Conservation (phyloP, 257 asterid genomes). For the Galeopsis tetrahit region DNA sequence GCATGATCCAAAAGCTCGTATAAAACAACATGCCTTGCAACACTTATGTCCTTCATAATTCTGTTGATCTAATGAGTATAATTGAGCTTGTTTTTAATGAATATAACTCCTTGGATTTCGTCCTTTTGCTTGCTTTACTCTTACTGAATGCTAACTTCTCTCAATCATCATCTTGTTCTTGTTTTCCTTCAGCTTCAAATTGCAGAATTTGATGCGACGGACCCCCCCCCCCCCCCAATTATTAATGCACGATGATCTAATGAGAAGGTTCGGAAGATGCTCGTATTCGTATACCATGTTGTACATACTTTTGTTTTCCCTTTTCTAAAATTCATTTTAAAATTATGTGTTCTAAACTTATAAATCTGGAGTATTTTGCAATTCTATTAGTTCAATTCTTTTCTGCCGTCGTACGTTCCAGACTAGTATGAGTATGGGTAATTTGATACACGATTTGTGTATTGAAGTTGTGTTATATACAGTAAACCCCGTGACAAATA, state of each 20-base stretch:
- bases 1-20: not conserved
- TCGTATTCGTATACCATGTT: not conserved
- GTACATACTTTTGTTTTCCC: not conserved
- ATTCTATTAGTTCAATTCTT: not conserved
- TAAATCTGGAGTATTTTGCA: not conserved
- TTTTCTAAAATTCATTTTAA: not conserved
- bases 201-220: constrained; percentile 65
- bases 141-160: not conserved
- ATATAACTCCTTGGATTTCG: not conserved
- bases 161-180: not conserved
- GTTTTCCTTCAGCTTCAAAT: constrained; percentile 62
- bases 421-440: no score
- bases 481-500: not conserved
- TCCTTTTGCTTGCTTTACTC: not conserved
- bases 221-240: not conserved
- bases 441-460: not conserved
- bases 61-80: not conserved
- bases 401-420: no score
- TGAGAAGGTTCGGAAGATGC: not conserved
- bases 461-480: not conserved
- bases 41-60: not conserved
- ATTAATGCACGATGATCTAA: not conserved
- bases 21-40: not conserved
- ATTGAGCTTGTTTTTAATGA: not conserved
- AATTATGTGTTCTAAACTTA: not conserved